These are phyloP conservation scores for Fusarium sp. DNA, from an alignment of 2,329 filamentous ascomycete species.

Conservation along the genomic window DNA sequence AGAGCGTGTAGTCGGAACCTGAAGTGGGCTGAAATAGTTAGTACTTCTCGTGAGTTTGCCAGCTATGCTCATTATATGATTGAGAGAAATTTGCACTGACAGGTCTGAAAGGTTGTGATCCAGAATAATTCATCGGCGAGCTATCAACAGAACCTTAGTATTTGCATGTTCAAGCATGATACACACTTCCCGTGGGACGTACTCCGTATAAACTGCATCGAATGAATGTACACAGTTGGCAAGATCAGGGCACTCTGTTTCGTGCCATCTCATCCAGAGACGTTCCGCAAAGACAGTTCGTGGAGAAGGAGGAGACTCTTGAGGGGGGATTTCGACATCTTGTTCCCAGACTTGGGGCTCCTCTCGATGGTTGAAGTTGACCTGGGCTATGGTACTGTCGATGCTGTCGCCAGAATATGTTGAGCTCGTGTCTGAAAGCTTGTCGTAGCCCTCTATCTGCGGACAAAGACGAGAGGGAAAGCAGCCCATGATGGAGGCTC, in stretches of 20 bases:
- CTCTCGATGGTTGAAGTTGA: not conserved
- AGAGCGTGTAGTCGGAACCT: not conserved
- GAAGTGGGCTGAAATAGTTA: not conserved
- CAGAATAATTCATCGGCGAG: not conserved
- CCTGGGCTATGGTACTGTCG: not conserved
- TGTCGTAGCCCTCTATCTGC: not conserved
- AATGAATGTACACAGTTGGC: not conserved
- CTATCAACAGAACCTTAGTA: not conserved
- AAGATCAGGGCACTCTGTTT: not conserved
- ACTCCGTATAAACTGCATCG: not conserved
- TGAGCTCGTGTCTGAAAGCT: not conserved
- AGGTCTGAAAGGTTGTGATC: not conserved
- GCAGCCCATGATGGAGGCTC: constrained; percentile 1
- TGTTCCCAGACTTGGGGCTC: not conserved
- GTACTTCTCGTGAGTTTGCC: not conserved
- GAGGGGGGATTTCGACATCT: not conserved
- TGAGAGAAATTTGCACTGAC: not conserved
- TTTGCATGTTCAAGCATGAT: not conserved
- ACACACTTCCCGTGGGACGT: not conserved
- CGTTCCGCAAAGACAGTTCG: not conserved
- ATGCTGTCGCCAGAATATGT: not conserved
- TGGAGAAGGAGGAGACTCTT: not conserved
- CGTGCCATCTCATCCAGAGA: not conserved
- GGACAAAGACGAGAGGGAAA: not conserved
- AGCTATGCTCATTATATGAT: not conserved